Conservation (phyloP, 2,329 filamentous ascomycete species). For the Teratosphaeria viscida region DNA sequence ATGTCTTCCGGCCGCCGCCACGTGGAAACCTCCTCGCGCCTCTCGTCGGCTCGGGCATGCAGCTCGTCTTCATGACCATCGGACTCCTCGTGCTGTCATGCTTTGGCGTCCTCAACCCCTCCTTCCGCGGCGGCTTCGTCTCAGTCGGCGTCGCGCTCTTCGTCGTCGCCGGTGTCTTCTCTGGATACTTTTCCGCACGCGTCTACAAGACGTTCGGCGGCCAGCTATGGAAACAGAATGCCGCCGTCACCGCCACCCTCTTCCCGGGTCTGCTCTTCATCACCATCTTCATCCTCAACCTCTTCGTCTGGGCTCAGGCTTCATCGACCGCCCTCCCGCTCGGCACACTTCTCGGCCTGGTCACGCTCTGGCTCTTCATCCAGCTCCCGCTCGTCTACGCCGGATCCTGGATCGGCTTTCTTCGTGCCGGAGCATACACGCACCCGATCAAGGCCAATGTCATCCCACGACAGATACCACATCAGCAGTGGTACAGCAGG, state of each 20-base stretch:
- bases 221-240: conserved; percentile 63
- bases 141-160: conserved; percentile 76
- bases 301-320: conserved; percentile 84
- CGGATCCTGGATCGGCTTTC: conserved; percentile 68
- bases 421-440: conserved; percentile 57
- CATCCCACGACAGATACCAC: conserved; percentile 63
- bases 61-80: conserved; percentile 70
- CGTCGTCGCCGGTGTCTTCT: conserved; percentile 71
- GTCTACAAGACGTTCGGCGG: conserved; percentile 79
- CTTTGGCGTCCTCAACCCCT: conserved; percentile 70
- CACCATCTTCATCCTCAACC: conserved; percentile 67
- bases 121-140: conserved; percentile 81
- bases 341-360: conserved; percentile 60
- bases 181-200: conserved; percentile 75
- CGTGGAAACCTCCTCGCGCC: conserved; percentile 67
- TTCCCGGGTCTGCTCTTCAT: conserved; percentile 71
- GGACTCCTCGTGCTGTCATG: conserved; percentile 53
- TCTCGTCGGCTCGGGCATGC: conserved; percentile 73
- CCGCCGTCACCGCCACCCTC: conserved; percentile 59
- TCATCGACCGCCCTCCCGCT: conserved; percentile 82
- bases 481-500: conserved; percentile 64
- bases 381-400: conserved; percentile 76
- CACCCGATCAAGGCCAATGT: conserved; percentile 69
- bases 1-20: conserved; percentile 68
- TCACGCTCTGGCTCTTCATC: conserved; percentile 72